Percentiles rank a stretch among this genome's conserved stretches.
phyloP scores from a whole-genome alignment of 768 basidiomycete species.

The Trichaptum fuscoviolaceum region DNA sequence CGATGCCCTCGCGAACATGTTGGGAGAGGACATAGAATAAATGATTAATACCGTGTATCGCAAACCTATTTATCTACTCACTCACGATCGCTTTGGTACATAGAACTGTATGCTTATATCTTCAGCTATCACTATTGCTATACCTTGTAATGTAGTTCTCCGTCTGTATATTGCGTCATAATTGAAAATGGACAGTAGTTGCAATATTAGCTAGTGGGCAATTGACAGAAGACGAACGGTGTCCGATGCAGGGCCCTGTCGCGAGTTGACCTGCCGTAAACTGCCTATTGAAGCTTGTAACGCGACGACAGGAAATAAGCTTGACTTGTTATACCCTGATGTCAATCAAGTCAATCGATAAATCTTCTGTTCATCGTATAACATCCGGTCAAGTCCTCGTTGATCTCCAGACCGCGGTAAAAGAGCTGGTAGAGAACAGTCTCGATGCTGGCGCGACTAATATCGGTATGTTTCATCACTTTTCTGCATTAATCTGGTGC shows the following conservation, averaged over 20 bases:
- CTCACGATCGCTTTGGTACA: not conserved
- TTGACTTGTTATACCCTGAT: not conserved
- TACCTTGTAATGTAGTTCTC: not conserved
- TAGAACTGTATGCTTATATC: not conserved
- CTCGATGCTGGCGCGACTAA: slow-evolving; percentile 87
- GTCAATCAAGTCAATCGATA: slow-evolving; percentile 60
- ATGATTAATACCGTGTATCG: not conserved
- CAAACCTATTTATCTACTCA: not conserved
- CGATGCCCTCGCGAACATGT: slow-evolving; percentile 64
- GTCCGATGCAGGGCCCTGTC: too few relatives aligned
- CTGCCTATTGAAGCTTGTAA: not conserved
- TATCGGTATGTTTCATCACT: slow-evolving; percentile 52
- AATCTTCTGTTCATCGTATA: slow-evolving; percentile 75
- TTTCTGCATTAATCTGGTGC: not conserved
- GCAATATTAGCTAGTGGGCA: too few relatives aligned
- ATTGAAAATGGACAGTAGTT: too few relatives aligned
- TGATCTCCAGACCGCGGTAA: slow-evolving; percentile 89
- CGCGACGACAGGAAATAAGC: too few relatives aligned
- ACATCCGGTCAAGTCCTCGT: slow-evolving; percentile 94
- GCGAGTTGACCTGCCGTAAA: not conserved
- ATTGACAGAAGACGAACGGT: too few relatives aligned
- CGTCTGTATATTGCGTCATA: too few relatives aligned
- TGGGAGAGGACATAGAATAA: slow-evolving; percentile 37
- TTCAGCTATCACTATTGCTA: not conserved
- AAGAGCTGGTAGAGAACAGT: slow-evolving; percentile 95